phyloP scores from a whole-genome alignment of 257 asterid species.

The Solanum ahanhuiri region DNA sequence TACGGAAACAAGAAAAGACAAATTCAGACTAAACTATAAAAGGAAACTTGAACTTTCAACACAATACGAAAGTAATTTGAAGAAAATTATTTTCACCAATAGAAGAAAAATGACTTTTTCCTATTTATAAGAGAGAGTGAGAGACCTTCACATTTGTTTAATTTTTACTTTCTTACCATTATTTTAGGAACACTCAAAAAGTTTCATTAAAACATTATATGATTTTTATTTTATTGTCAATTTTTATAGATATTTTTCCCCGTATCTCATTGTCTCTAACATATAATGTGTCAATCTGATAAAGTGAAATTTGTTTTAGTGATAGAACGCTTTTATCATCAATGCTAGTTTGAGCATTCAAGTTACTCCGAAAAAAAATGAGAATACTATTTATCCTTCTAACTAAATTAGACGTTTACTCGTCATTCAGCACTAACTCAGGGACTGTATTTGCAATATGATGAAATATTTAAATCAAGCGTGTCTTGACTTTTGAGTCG shows the following conservation, averaged over 20 bases:
- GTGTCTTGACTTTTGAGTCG: background rate
- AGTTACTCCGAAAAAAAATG: background rate
- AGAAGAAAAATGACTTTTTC: background rate
- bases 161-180: accelerated
- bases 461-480: background rate
- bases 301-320: too few species aligned
- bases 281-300: too few species aligned
- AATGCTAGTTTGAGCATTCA: background rate
- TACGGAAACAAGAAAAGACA: too few species aligned
- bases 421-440: background rate
- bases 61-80: background rate
- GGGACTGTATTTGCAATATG: background rate
- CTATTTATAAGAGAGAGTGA: background rate
- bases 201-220: too few species aligned
- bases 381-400: too few species aligned
- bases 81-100: background rate
- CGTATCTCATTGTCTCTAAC: too few species aligned
- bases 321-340: background rate
- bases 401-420: background rate
- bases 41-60: background rate
- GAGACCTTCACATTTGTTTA: background rate
- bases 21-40: background rate
- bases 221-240: background rate
- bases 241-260: too few species aligned
- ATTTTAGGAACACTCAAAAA: background rate